Conservation (phyloP, 192 early-diverging fungal species). For the Coemansia guatemalensis region DNA sequence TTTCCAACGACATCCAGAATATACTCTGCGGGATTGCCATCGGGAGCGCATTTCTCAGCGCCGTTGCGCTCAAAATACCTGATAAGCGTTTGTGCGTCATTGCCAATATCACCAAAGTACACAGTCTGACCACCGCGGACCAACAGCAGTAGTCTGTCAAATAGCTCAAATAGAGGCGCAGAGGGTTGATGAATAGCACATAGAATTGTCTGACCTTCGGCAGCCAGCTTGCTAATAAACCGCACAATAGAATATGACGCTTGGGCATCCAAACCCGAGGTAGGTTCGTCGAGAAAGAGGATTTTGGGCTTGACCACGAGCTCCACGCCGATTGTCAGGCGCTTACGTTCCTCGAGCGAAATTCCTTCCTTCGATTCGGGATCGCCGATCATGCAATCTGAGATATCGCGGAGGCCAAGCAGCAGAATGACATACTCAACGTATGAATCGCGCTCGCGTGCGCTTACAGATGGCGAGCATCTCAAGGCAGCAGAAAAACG, state of each 20-base stretch:
- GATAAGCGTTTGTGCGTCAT: slow-evolving; percentile 61
- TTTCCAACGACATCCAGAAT: too few relatives aligned
- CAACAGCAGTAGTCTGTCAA: slow-evolving; percentile 79
- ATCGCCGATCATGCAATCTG: slow-evolving; percentile 64
- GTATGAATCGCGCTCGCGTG: slow-evolving; percentile 59
- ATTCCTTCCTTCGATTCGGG: slow-evolving; percentile 65
- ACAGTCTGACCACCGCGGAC: too few relatives aligned
- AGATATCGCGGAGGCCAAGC: slow-evolving; percentile 67
- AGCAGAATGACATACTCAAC: slow-evolving; percentile 69
- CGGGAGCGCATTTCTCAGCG: too few relatives aligned
- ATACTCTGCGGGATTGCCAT: too few relatives aligned
- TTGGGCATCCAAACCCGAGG: slow-evolving; percentile 71
- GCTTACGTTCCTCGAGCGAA: slow-evolving; percentile 76
- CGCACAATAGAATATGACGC: slow-evolving; percentile 65
- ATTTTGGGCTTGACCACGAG: slow-evolving; percentile 67
- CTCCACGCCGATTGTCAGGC: slow-evolving; percentile 76
- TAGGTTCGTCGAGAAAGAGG: slow-evolving; percentile 82
- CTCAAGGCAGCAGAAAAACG: slow-evolving; percentile 61
- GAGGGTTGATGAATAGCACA: slow-evolving; percentile 80
- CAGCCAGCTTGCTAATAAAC: slow-evolving; percentile 62
- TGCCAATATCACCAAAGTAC: slow-evolving; percentile 80
- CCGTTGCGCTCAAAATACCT: slow-evolving; percentile 84
- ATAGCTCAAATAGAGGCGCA: slow-evolving; percentile 70
- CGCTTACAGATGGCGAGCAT: slow-evolving; percentile 59
- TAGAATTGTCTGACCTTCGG: slow-evolving; percentile 60